Evolutionary conservation across 2,329 filamentous ascomycete genomes (phyloP), one percentile per base, ranked within the genome.

Genomic region (Cercospora sp.): DNA sequence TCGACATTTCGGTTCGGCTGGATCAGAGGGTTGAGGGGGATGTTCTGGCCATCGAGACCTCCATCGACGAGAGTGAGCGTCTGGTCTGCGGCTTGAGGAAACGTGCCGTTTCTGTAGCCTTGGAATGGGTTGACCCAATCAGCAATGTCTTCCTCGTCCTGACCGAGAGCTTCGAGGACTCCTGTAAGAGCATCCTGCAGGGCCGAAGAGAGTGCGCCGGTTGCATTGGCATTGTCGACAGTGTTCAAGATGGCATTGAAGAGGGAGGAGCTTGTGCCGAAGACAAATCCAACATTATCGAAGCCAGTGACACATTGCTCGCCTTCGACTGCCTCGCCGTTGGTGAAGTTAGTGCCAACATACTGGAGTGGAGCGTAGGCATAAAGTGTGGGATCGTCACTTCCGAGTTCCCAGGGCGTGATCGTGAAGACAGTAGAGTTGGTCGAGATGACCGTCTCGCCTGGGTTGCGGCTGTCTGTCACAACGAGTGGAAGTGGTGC

Each of bases 201-300:
- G 2, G 62, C 62, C 9, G 12, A 5, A 12, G 51, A 37, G 45
- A 64, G 67, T 0, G 82, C 77, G 1, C 85, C 77, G 28, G 81
- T 79, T 24, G 80, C 78, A 9, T 78, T 75, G 5, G 77, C 74
- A 40, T 77, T 79, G 71, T 92, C 86, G 65, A 94, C 82, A 10
- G 87, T 80, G 3, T 93, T 83, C 18, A 97, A 80, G 74, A 91
- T 86, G 74, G 89, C 84, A 81, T 97, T 97, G 85, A 97, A 97
- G 1, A 97, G 84, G 0, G 91, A 90, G 1, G 90, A 92, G 24
- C 90, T 93, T 0, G 93, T 97, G 61, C 93, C 93, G 88, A 97
- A 93, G 28, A 97, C 83, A 76, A 87, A 97, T 6, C 92, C 92
- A 26, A 87, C 86, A 74, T 93, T 93, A 80, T 97, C 94, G 71